Base-by-base conservation (phyloP, 768 basidiomycete genomes). In the Hysterangium stoloniferum region DNA sequence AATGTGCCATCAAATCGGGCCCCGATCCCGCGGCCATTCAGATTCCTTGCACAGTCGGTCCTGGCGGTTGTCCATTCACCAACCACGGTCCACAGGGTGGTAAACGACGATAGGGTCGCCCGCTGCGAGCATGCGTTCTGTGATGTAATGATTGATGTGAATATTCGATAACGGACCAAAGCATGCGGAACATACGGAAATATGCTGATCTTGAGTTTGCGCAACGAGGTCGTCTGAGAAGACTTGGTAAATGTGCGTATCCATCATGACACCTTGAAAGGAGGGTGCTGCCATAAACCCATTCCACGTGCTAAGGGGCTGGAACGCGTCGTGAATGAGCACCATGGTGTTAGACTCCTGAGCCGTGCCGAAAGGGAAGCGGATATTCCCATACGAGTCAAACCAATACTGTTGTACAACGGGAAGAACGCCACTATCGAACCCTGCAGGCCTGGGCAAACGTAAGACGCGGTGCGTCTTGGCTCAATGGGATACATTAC, bases 31-130 rank as follows among this genome's bases (percentile, higher is more conserved):
- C 88, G 79, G 3, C 92, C 92, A 57, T 94, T 94, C 41, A 96
- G 71, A 63, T 86, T 87, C 59, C 76, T 82, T 12, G 83, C 82
- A 56, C 87, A 88, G 59, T 89, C 89, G 6, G 78, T 90, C 45
- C 74, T 67, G 2, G 84, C 85, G 2, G 86, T 76, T 1, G 85
- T 80, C 82, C 87, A 96, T 68, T 96, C 92, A 35, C 92, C 91
- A 22, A 92, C 88, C 37, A 92, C 71, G 13, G 79, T 73, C 91
- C 88, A 91, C 24, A 93, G 74, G 19, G 48, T 50, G 33, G 77
- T 72, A 57, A 79, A 81, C 17, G 60, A 57, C 0, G 74, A 61
- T 5, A 90, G 71, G 0, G 67, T 58, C 8, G 69, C 65, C 11
- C 66, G 70, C 32, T 67, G 62, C 43, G 56, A 56, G 58, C 88